These are phyloP conservation scores for Fusarium torreyae DNA, from an alignment of 2,329 filamentous ascomycete genomes.

Conservation along the genomic window DNA sequence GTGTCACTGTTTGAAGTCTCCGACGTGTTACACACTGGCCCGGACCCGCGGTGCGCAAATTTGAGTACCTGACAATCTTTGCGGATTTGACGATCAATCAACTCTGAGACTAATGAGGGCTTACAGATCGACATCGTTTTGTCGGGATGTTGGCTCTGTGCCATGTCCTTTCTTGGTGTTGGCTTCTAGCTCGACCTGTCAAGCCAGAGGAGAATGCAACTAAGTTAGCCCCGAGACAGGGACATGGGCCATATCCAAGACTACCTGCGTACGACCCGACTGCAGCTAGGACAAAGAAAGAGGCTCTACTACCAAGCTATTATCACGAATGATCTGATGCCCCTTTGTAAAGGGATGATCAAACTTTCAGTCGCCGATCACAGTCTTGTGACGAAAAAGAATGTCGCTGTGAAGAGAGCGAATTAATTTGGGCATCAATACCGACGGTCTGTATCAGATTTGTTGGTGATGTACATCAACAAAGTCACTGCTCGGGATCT, in stretches of 20 bases:
- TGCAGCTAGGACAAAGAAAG: neutral
- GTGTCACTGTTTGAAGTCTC: slow-evolving; percentile 29
- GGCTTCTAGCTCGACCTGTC: slow-evolving; percentile 4
- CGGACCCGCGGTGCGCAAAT: neutral
- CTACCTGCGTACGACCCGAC: neutral
- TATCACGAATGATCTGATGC: slow-evolving; percentile 13
- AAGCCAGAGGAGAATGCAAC: slow-evolving; percentile 2
- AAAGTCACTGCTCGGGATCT: neutral
- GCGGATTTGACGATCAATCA: slow-evolving; percentile 8
- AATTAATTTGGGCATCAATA: slow-evolving; percentile 28
- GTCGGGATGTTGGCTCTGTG: neutral
- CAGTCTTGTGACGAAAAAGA: slow-evolving; percentile 1
- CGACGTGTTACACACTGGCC: slow-evolving; percentile 13
- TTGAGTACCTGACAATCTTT: slow-evolving; percentile 6
- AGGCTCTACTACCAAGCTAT: neutral
- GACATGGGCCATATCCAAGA: neutral
- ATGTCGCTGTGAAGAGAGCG: neutral
- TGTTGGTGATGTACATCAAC: neutral
- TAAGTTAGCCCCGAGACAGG: slow-evolving; percentile 1
- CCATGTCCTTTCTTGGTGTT: slow-evolving; percentile 5
- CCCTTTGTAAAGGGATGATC: slow-evolving; percentile 1
- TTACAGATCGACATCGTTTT: slow-evolving; percentile 21
- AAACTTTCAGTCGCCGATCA: slow-evolving; percentile 24
- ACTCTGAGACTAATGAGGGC: neutral
- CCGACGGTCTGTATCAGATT: slow-evolving; percentile 26